Evolutionary conservation across 495 filamentous ascomycete species (phyloP), one percentile per base, ranked within the genome.

Genomic region (Podospora sp.): DNA sequence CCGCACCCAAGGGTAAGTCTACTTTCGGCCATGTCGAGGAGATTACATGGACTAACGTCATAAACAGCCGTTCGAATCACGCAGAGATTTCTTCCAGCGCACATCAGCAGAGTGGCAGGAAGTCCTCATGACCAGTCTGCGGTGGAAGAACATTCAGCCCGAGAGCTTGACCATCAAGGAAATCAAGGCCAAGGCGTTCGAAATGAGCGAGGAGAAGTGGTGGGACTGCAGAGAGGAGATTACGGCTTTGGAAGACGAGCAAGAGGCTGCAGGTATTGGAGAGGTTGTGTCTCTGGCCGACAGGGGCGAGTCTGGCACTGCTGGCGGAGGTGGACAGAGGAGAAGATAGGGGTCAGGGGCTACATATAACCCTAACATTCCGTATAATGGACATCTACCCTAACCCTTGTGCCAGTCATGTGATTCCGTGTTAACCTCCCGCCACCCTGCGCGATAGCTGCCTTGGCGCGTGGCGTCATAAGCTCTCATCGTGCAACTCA

Each of bases 191-290:
- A 87, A 86, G 58, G 95, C 94, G 2, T 99, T 97, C 75, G 88
- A 91, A 69, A 82, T 89, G 65, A 92, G 92, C 51, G 95, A 99
- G 80, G 91, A 92, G 76, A 97, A 94, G 74, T 99, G 95, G 95
- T 99, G 95, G 95, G 95, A 97, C 82, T 94, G 91, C 75, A 84
- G 95, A 71, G 95, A 99, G 78, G 95, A 99, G 79, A 91, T 99
- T 68, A 90, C 88, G 65, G 91, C 89, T 8, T 81, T 97, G 69
- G 95, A 99, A 79, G 94, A 97, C 79, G 94, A 97, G 79, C 94
- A 97, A 77, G 93, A 97, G 79, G 93, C 91, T 49, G 92, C 94
- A 27, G 95, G 95, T 20, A 97, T 97, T 79, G 91, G 93, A 7
- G 95, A 99, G 79, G 91, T 99, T 26, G 91, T 99, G 26, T 95